Conservation (phyloP, 2,329 filamentous ascomycete genomes). For the Aureobasidium melanogenum region DNA sequence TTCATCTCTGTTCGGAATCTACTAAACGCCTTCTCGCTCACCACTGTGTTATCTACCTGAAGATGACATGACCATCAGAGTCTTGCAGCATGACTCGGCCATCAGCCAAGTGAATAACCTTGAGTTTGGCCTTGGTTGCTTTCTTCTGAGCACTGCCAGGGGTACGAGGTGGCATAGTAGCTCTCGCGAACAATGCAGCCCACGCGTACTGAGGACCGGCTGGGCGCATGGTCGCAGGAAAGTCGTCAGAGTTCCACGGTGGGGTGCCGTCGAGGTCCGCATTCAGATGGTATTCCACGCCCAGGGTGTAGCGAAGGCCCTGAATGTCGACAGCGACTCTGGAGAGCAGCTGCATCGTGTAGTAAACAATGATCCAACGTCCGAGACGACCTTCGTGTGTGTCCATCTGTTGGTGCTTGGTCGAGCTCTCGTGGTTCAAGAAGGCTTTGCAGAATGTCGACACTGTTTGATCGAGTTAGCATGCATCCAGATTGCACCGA, state of each 20-base stretch:
- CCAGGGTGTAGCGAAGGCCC: conserved; percentile 28
- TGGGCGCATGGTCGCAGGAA: background rate
- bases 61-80: background rate
- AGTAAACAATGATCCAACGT: conserved; percentile 36
- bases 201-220: background rate
- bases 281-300: conserved; percentile 33
- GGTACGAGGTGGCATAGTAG: background rate
- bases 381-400: conserved; percentile 35
- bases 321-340: conserved; percentile 33
- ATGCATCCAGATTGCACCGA: background rate
- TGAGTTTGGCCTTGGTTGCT: background rate
- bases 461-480: background rate
- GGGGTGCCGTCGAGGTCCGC: conserved; percentile 21
- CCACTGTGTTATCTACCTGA: background rate
- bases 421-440: conserved; percentile 31
- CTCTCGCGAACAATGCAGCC: background rate
- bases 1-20: background rate
- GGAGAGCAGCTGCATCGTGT: conserved; percentile 33
- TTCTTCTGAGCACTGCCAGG: background rate
- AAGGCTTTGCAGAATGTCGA: conserved; percentile 18
- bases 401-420: conserved; percentile 24
- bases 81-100: conserved; percentile 2
- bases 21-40: too few species aligned
- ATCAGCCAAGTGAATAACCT: background rate
- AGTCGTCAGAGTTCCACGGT: conserved; percentile 15